Evolutionary conservation across 2,329 filamentous ascomycete species (phyloP).

Genomic region (Alternaria infectoria): DNA sequence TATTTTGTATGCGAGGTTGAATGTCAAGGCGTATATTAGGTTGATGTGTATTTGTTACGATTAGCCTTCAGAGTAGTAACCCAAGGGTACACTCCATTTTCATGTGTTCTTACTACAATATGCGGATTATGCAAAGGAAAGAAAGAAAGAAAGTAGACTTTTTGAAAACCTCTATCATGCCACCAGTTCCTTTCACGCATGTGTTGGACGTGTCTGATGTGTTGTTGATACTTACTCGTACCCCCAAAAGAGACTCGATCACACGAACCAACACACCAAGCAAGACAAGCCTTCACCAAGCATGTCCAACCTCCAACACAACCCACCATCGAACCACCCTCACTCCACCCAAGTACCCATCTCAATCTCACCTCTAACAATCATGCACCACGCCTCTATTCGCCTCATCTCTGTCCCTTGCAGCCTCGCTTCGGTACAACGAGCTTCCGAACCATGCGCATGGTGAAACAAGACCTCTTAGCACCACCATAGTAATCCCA

Average conservation of each 20-base stretch:
- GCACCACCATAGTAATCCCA: not conserved
- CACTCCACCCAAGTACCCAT: not conserved
- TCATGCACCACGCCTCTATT: not conserved
- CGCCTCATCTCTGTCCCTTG: not conserved
- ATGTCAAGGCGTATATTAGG: not conserved
- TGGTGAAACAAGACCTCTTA: not conserved
- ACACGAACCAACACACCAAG: not conserved
- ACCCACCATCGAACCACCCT: conserved; percentile 4
- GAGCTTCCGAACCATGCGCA: not conserved
- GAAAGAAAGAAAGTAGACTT: not conserved
- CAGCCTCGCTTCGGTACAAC: not conserved
- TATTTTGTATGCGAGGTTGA: not conserved
- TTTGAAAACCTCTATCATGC: not conserved
- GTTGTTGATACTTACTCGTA: not conserved
- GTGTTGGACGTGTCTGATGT: not conserved
- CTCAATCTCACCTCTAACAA: not conserved
- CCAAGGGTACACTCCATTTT: conserved; percentile 8
- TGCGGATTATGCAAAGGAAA: not conserved
- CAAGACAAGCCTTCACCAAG: not conserved
- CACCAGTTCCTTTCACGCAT: not conserved
- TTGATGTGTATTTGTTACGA: conserved; percentile 7
- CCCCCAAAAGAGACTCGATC: not conserved
- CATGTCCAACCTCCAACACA: not conserved
- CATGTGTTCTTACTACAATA: not conserved
- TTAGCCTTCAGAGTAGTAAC: conserved; percentile 6